These are phyloP conservation scores for Geranomyces michiganensis DNA, from an alignment of 192 early-diverging fungal species.

Conservation along the genomic window DNA sequence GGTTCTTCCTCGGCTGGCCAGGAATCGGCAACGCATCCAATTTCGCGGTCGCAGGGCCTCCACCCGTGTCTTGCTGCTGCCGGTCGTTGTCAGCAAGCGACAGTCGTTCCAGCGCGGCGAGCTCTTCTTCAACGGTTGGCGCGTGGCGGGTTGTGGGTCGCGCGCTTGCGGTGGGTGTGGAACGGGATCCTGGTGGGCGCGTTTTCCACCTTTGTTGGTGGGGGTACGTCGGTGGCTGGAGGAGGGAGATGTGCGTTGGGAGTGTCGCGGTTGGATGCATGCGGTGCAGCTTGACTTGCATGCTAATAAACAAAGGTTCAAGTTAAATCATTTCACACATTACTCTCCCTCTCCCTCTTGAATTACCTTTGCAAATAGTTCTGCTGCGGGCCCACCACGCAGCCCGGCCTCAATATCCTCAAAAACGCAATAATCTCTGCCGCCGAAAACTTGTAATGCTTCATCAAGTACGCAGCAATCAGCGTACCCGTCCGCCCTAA, in stretches of 20 bases:
- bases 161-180: neutral
- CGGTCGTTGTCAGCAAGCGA: neutral
- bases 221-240: conserved; percentile 43
- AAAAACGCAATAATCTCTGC: conserved; percentile 67
- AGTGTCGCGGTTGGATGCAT: conserved; percentile 49
- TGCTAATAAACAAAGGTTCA: conserved; percentile 28
- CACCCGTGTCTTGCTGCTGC: neutral
- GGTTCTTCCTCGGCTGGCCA: conserved; percentile 42
- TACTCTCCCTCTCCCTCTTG: neutral
- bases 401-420: conserved; percentile 68
- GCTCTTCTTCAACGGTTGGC: conserved; percentile 6
- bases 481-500: conserved; percentile 62
- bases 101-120: neutral
- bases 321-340: neutral
- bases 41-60: neutral
- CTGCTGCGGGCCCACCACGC: conserved; percentile 76
- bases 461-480: conserved; percentile 68
- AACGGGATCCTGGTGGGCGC: neutral
- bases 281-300: conserved; percentile 53
- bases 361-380: conserved; percentile 64
- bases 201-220: conserved; percentile 3
- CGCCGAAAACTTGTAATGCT: conserved; percentile 69
- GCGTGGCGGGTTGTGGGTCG: neutral
- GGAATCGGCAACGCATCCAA: conserved; percentile 36
- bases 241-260: conserved; percentile 43